These are phyloP conservation scores for Penicillium crystallinum DNA, from an alignment of 495 filamentous ascomycete species.

Conservation along the genomic window DNA sequence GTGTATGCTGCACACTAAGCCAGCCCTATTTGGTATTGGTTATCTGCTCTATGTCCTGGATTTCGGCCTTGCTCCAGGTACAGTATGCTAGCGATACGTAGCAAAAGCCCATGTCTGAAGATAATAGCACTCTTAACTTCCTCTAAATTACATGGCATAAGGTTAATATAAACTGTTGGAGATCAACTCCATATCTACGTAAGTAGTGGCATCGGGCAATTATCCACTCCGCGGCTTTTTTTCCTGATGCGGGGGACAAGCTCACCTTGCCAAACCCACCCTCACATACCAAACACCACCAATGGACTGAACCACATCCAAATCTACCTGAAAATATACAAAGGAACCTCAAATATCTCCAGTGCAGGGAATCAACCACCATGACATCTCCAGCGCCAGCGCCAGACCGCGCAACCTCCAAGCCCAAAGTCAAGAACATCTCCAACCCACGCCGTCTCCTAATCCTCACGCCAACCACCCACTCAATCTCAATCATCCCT, in stretches of 20 bases:
- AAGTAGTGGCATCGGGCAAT: constrained; percentile 8
- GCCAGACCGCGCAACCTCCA: constrained; percentile 2
- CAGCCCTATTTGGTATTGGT: neutral
- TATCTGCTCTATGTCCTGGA: neutral
- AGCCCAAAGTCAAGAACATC: constrained; percentile 24
- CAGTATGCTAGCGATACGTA: neutral
- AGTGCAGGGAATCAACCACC: neutral
- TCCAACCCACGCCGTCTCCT: constrained; percentile 52
- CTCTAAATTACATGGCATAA: neutral
- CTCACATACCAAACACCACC: neutral
- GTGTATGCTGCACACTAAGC: neutral
- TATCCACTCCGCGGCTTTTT: constrained; percentile 22
- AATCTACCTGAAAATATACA: neutral
- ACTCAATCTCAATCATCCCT: constrained; percentile 37
- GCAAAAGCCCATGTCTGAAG: too few species aligned
- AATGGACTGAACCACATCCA: neutral
- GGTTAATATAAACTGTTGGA: neutral
- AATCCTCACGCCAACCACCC: constrained; percentile 41
- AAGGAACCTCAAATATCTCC: too few species aligned
- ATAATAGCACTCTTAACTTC: neutral
- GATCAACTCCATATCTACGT: neutral
- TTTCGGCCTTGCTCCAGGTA: neutral
- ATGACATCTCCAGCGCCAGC: constrained; percentile 8
- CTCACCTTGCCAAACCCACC: constrained; percentile 3
- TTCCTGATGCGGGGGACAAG: constrained; percentile 19